Base-by-base conservation (phyloP, 2,329 filamentous ascomycete species). In the Biscogniauxia mediterranea region DNA sequence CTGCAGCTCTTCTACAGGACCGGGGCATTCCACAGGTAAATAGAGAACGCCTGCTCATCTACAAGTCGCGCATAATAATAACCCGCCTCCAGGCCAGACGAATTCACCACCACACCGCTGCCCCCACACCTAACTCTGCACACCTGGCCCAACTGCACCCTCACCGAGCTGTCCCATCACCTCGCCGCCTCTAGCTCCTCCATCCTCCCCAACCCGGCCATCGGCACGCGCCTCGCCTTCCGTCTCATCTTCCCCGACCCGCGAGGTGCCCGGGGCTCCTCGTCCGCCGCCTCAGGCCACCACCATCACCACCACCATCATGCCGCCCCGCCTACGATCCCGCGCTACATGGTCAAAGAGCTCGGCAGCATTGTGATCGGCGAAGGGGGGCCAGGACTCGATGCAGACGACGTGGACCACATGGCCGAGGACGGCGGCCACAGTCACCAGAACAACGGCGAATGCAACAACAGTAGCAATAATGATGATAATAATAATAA, bases 171-270 rank as follows among this genome's bases (percentile, higher is more conserved):
- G 42, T 88, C 90, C 21, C 86, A 91, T 60, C 88, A 94, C 58
- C 84, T 98, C 60, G 85, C 87, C 26, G 85, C 85, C 56, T 83
- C 89, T 1, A 81, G 91, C 1, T 60, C 62, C 2, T 17, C 54
- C 13, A 61, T 92, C 20, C 83, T 97, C 2, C 92, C 93, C 0
- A 80, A 83, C 46, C 91, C 91, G 0, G 85, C 89, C 6, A 83
- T 93, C 50, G 93, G 94, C 63, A 94, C 93, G 8, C 87, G 94
- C 58, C 83, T 97, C n/a, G 88, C 87, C 63, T 98, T 95, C 78
- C 89, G 93, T 54, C 85, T 97, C 19, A 86, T 97, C 58, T 97
- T 90, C 73, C 90, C 91, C 1, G 92, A 97, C 75, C 85, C 90
- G 23, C 77, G 73, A 21, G 69, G 67, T 19, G 57, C 57, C 25